Percentiles rank a stretch among this genome's conserved stretches.
phyloP scores from a whole-genome alignment of 2,329 filamentous ascomycete species.

The Curvularia spicifera region DNA sequence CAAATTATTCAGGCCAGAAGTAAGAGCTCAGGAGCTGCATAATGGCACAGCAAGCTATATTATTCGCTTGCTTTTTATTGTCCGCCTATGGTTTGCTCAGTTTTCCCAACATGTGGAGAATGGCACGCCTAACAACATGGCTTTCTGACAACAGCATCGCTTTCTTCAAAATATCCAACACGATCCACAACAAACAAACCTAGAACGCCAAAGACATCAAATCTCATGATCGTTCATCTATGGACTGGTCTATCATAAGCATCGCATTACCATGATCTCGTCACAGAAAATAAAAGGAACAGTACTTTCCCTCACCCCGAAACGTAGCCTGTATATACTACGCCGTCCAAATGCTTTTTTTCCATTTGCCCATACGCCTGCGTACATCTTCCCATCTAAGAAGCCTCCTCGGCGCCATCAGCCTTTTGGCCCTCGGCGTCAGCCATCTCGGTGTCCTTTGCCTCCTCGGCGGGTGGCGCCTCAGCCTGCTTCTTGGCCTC shows the following conservation, averaged over 20 bases:
- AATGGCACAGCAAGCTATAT: not conserved
- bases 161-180: not conserved
- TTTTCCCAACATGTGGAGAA: not conserved
- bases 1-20: not conserved
- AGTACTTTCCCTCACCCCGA: slow-evolving; percentile 12
- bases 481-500: slow-evolving; percentile 66
- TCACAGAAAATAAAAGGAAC: slow-evolving; percentile 16
- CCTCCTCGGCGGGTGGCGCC: slow-evolving; percentile 43
- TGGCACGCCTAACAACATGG: not conserved
- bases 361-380: slow-evolving; percentile 17
- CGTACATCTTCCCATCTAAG: slow-evolving; percentile 20
- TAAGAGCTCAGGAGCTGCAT: not conserved
- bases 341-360: slow-evolving; percentile 33
- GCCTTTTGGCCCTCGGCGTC: slow-evolving; percentile 58
- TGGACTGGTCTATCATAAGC: slow-evolving; percentile 38
- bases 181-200: not conserved
- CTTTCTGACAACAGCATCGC: not conserved
- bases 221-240: slow-evolving; percentile 33
- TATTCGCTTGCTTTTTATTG: not conserved
- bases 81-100: not conserved
- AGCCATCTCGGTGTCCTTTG: slow-evolving; percentile 64
- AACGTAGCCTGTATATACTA: slow-evolving; percentile 18
- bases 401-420: slow-evolving; percentile 49
- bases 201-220: not conserved
- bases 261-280: slow-evolving; percentile 36